Base-by-base conservation (phyloP, 805 yeast genomes). In the Lipomyces orientalis region DNA sequence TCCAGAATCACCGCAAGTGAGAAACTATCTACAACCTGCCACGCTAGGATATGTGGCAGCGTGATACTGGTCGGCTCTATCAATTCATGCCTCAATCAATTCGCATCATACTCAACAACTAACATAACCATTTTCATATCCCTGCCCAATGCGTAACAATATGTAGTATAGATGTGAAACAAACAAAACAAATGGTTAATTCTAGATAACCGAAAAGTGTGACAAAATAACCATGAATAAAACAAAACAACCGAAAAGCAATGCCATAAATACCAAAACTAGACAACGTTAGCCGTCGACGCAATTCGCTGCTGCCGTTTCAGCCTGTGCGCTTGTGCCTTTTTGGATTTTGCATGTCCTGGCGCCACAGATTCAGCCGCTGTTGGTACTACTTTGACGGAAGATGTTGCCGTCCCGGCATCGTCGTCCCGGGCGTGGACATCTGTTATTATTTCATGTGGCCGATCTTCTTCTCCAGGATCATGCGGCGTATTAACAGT, bases 271-370 rank as follows among this genome's bases (percentile, higher is more conserved):
- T 60, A 25, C 34, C 22, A 64, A 29, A n/a, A 54, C n/a, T 7
- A 43, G n/a, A 43, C 29, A 25, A 25, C 10, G n/a, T n/a, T 7
- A 43, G 22, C 8, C 49, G 8, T 16, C 22, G 49, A n/a, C 49
- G 22, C 22, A 19, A 43, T 19, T 43, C 49, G 10, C 22, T 43
- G 19, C 60, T 60, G 67, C 22, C 67, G 62, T 49, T 59, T 54
- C 52, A 39, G 14, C 3, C 60, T 19, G 58, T 58, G 67, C 39
- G 61, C 39, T 19, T 60, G 43, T 19, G 64, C 37, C 46, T 64
- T 60, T 54, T 58, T 56, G 29, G 64, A 60, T 58, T 60, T 60
- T 31, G 39, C 54, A 3, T 54, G 31, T 34, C 56, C 46, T 31
- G 60, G 62, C 19, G 52, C 49, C 31, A 37, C n/a, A 43, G n/a